A percentile compares a stretch with the other conserved stretches of the same genome.
These are phyloP conservation scores for Dendrostoma leiphaemia DNA, from an alignment of 2,329 filamentous ascomycete genomes.

Conservation along the genomic window DNA sequence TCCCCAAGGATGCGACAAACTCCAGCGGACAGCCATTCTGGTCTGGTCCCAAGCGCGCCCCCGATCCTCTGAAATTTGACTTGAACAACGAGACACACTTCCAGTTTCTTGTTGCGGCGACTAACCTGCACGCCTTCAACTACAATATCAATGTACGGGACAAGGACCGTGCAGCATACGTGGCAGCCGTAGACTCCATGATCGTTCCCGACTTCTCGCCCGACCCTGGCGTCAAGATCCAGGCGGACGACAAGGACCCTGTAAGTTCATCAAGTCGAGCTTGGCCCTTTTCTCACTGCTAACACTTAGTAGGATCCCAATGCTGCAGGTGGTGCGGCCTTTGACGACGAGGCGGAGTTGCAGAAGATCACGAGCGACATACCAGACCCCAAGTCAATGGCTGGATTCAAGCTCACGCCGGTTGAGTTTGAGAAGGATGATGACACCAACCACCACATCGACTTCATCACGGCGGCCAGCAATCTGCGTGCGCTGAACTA, in stretches of 20 bases:
- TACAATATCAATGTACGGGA: slow-evolving; percentile 90
- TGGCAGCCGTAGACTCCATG: slow-evolving; percentile 82
- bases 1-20: slow-evolving; percentile 89
- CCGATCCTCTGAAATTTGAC: slow-evolving; percentile 88
- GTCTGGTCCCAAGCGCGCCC: slow-evolving; percentile 97
- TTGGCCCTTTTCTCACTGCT: not conserved
- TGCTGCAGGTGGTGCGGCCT: slow-evolving; percentile 51
- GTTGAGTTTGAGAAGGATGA: slow-evolving; percentile 99
- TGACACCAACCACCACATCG: slow-evolving; percentile 96
- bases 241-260: slow-evolving; percentile 91
- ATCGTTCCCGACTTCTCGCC: slow-evolving; percentile 95
- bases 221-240: slow-evolving; percentile 89
- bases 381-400: slow-evolving; percentile 75
- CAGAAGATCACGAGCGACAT: slow-evolving; percentile 69
- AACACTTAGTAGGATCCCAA: slow-evolving; percentile 68
- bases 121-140: slow-evolving; percentile 95
- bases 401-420: slow-evolving; percentile 83
- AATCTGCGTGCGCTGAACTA: slow-evolving; percentile 98
- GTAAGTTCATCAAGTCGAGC: slow-evolving; percentile 41
- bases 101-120: slow-evolving; percentile 81
- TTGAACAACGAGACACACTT: slow-evolving; percentile 81
- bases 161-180: slow-evolving; percentile 67
- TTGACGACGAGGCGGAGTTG: slow-evolving; percentile 75
- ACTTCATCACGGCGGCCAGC: slow-evolving; percentile 97
- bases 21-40: slow-evolving; percentile 91